Base-by-base conservation (phyloP, 2,329 filamentous ascomycete genomes). In the Stachybotrys chlorohalonatus region DNA sequence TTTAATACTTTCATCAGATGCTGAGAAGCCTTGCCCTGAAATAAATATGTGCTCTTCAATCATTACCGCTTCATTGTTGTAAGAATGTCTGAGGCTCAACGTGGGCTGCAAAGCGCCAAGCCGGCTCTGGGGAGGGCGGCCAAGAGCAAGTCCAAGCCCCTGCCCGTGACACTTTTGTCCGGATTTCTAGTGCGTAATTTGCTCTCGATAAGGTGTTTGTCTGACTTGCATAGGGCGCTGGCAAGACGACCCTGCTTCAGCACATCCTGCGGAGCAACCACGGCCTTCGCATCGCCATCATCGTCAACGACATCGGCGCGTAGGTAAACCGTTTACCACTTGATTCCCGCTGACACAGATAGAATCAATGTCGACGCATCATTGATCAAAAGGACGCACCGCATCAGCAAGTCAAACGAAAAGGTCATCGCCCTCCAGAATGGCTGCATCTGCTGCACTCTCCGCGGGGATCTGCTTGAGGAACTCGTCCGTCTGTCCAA, bases 361-460 rank as follows among this genome's bases (percentile, higher is more conserved):
- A 81, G 80, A 0, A 72, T 87, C 52, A 87, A 87, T 59, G 81
- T 87, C 59, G 84, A 88, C 55, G 84, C 83, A 0, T 75, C 81
- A 6, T 70, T 86, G 0, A 81, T 87, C 49, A 78, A 78, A 15
- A 73, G 80, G 54, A 75, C 70, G 1, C 77, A 83, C 61, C 76
- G 75, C 30, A 68, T 86, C 42, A 80, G 78, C 2, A 77, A 80
- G 58, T 81, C 80, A 0, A 72, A 84, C 46, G 83, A 87, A 59
- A 85, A 86, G 58, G 75, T 88, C 36, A 81, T 88, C 15, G 80
- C 84, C 9, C 75, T 89, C 54, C 84, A 88, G 62, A 89, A 88
- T 57, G 85, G 86, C 9, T 90, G 87, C 59, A 90, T 90, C 62
- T 90, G 86, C 73, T 90, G 87, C 61, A 90, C 86, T 0, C 74